These are phyloP conservation scores for Fusarium piperis DNA, from an alignment of 2,329 filamentous ascomycete genomes.

Conservation along the genomic window DNA sequence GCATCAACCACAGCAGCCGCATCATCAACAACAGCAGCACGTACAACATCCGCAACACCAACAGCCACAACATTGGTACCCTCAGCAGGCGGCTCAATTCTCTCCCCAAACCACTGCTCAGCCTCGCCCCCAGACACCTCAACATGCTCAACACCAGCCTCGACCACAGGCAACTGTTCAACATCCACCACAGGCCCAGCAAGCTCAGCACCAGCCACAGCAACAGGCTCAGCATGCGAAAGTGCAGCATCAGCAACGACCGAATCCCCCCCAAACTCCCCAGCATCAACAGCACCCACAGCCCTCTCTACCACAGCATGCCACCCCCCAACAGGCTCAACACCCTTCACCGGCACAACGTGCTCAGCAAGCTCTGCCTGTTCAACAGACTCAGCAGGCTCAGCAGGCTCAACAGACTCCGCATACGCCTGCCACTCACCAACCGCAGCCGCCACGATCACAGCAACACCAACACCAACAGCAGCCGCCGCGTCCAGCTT, in stretches of 20 bases:
- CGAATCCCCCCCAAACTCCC: conserved; percentile 25
- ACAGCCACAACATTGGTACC: conserved; percentile 34
- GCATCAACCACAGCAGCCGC: conserved; percentile 22
- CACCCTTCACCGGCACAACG: conserved; percentile 34
- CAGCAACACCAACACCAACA: conserved; percentile 33
- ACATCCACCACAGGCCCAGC: conserved; percentile 28
- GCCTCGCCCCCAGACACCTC: conserved; percentile 35
- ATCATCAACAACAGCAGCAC: not conserved
- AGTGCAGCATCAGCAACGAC: conserved; percentile 29
- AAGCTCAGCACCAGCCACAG: conserved; percentile 14
- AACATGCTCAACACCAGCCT: conserved; percentile 31
- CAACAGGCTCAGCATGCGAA: conserved; percentile 33
- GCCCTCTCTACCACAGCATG: conserved; percentile 11
- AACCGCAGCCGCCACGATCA: conserved; percentile 28
- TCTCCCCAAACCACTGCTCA: conserved; percentile 33
- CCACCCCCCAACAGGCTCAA: conserved; percentile 26
- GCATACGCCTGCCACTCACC: conserved; percentile 24
- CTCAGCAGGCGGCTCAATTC: conserved; percentile 32
- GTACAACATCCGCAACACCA: conserved; percentile 28
- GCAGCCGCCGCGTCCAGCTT: conserved; percentile 36
- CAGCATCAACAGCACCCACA: conserved; percentile 28
- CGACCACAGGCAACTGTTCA: conserved; percentile 33
- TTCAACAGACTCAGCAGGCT: conserved; percentile 24
- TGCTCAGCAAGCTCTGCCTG: conserved; percentile 17
- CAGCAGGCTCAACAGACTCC: conserved; percentile 31